Conservation (phyloP, 2,329 filamentous ascomycete species). For the Colletotrichum brevisporum region DNA sequence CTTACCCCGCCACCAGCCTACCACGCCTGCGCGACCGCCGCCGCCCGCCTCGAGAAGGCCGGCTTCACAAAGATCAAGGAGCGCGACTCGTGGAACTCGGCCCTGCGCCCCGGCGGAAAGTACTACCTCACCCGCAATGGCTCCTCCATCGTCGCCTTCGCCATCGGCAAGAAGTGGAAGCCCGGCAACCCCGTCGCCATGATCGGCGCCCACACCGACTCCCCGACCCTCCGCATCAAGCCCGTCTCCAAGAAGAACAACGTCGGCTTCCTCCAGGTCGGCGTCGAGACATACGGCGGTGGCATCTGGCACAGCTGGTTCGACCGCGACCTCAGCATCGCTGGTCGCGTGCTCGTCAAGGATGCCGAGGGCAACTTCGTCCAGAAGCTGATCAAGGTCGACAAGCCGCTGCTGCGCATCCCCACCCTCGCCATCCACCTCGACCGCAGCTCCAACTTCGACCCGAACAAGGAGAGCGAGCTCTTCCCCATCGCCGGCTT, state of each 20-base stretch:
- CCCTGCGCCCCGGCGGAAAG: conserved; percentile 87
- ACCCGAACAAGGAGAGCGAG: conserved; percentile 97
- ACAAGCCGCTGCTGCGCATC: conserved; percentile 90
- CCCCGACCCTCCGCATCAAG: conserved; percentile 91
- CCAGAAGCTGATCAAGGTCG: conserved; percentile 90
- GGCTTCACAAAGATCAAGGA: conserved; percentile 93
- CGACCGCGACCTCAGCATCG: conserved; percentile 92
- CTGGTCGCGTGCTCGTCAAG: conserved; percentile 87
- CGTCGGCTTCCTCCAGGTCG: conserved; percentile 92
- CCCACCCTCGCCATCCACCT: conserved; percentile 96
- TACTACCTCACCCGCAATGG: conserved; percentile 97
- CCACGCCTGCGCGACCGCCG: conserved; percentile 88
- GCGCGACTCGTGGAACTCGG: conserved; percentile 87
- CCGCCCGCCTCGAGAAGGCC: conserved; percentile 81
- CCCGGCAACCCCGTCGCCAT: conserved; percentile 92
- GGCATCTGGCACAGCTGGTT: conserved; percentile 99
- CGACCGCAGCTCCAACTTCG: conserved; percentile 86
- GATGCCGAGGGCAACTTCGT: conserved; percentile 80
- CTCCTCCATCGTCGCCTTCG: conserved; percentile 93
- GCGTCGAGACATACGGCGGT: conserved; percentile 96
- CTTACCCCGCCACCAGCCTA: conserved; percentile 74
- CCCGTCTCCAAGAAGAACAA: conserved; percentile 91
- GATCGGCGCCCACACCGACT: conserved; percentile 97
- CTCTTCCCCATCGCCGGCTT: conserved; percentile 94
- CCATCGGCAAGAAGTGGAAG: conserved; percentile 90